Evolutionary conservation across 352 stramenopile species (phyloP), one percentile per base, ranked within the genome.

Genomic region (Globisporangium mamillatum): DNA sequence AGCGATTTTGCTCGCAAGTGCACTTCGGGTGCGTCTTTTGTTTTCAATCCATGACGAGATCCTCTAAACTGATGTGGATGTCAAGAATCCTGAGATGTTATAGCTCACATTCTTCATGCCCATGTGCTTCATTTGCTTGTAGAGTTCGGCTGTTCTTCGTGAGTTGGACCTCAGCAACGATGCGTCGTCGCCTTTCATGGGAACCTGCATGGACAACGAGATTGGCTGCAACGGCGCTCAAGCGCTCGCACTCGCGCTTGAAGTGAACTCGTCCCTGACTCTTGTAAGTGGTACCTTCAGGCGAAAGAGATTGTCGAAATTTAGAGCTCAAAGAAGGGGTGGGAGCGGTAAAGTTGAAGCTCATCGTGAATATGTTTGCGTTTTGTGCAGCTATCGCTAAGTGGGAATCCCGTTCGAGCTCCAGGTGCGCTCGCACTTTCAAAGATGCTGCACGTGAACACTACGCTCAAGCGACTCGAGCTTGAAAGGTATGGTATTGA

Each of bases 141-240:
- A 69, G 64, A 38, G 20, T n/a, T 72, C 68, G 24, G 27, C 9
- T 58, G 34, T 53, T 0, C 70, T 82, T 22, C 48, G 59, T 58
- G 53, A 72, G 48, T 60, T 86, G 3, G 72, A 84, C 56, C 57
- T 86, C 58, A 81, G 78, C 66, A 86, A 86, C 50, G 70, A 73
- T 38, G 67, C 74, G 32, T 65, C 53, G 1, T 64, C 57, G 5
- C 68, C 68, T 54, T 67, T 69, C 22, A 55, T 56, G 0, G 36
- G 72, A 9, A 46, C 64, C n/a, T 55, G 52, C 12, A 81, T 82
- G 68, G 36, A 76, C 18, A 86, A 86, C 22, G 63, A 78, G 38
- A 76, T 86, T 38, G 68, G 72, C 0, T 56, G 48, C 12, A 64
- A 20, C 1, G 78, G 74, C 12, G 41, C 53, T 27, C 61, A 22